A percentile compares a stretch with the other conserved stretches of the same genome.
These are phyloP conservation scores for Alternaria gansuensis DNA, from an alignment of 2,329 filamentous ascomycete species.

Conservation along the genomic window DNA sequence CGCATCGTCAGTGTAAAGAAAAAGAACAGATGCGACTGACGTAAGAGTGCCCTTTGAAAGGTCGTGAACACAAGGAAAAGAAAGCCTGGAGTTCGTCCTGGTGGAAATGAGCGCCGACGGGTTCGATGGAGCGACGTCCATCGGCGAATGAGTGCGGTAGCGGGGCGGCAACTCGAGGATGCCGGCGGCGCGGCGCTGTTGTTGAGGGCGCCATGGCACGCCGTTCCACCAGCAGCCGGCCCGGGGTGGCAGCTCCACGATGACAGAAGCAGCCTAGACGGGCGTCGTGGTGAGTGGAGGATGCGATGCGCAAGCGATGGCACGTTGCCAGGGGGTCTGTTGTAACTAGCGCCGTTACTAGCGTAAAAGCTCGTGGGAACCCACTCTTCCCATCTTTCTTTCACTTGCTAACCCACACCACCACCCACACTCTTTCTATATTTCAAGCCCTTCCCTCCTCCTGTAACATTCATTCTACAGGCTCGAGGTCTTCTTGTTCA, in stretches of 20 bases:
- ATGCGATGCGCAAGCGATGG: constrained; percentile 26
- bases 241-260: constrained; percentile 31
- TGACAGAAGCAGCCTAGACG: constrained; percentile 18
- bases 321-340: constrained; percentile 32
- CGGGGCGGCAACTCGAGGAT: constrained; percentile 1
- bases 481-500: constrained; percentile 51
- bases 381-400: constrained; percentile 16
- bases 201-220: constrained; percentile 37
- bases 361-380: constrained; percentile 14
- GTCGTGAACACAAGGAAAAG: constrained; percentile 6
- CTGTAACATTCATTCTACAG: constrained; percentile 42
- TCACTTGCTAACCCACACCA: constrained; percentile 26
- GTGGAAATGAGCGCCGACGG: constrained; percentile 14
- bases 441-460: constrained; percentile 30
- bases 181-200: constrained; percentile 14
- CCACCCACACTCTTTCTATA: constrained; percentile 36
- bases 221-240: constrained; percentile 34
- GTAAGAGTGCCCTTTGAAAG: constrained; percentile 8
- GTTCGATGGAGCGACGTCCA: constrained; percentile 2
- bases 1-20: constrained; percentile 17
- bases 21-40: constrained; percentile 6
- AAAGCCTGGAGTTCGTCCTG: constrained; percentile 9
- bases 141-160: constrained; percentile 7
- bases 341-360: constrained; percentile 9
- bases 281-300: constrained; percentile 29